Base-by-base conservation (phyloP, 208 protist species). In the Leishmania braziliensis region DNA sequence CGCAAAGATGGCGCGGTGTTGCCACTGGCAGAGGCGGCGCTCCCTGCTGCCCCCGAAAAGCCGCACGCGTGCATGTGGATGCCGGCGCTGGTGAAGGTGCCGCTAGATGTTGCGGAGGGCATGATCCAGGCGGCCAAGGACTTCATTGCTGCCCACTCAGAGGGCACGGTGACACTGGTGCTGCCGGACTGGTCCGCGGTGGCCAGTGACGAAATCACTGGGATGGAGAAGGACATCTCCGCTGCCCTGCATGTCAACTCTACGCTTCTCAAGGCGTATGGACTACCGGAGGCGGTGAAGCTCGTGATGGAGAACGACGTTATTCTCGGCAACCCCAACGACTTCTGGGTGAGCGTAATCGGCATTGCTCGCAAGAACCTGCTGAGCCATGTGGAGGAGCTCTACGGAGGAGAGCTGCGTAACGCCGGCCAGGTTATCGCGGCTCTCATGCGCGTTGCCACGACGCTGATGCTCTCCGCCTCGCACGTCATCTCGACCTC, bases 291-390 rank as follows among this genome's bases (percentile, higher is more conserved):
- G n/a, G 54, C 74, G 6, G 92, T 98, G 66, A 84, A 89, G 70
- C 81, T 98, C 39, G 84, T 97, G 71, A 81, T 81, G 43, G 92
- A 98, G 87, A 92, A 88, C 58, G 88, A 96, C 60, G 43, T 96
- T 8, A 97, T 98, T 78, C 72, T 97, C 14, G 66, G 53, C 20
- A 81, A 98, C 84, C 87, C 87, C 69, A 95, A 92, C 79, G 82
- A 91, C 51, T 98, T 97, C 88, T 98, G 97, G 97, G 81, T 98
- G n/a, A 86, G 85, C 26, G 93, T 92, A 10, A 98, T 98, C 82
- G 92, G 97, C 70, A 89, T 87, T 5, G 97, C 95, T 12, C 92
- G 96, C 33, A 77, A 84, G 53, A 93, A 93, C 80, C 83, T 81
- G n/a, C 85, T 98, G 71, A 79, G 72, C 43, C 82, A 86, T 75